These are phyloP conservation scores for Daucus carota DNA, from an alignment of 129 eudicot genomes.

Conservation along the genomic window DH1_v3.0 NC_030389.2:7448001-7448500, in stretches of 20 bases:
- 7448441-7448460: slow-evolving; percentile 48
- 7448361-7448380: background rate
- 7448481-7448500: slow-evolving; percentile 50
- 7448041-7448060: no score
- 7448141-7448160: no score
- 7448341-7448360: no score
- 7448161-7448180: background rate
- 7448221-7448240: background rate
- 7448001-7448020: no score
- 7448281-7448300: background rate
- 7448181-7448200: background rate
- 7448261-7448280: background rate
- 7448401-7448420: slow-evolving; percentile 49
- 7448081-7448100: no score
- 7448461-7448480: slow-evolving; percentile 42
- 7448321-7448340: background rate
- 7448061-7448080: background rate
- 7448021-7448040: no score
- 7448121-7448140: background rate
- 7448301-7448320: background rate
- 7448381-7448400: slow-evolving; percentile 36
- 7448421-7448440: slow-evolving; percentile 60
- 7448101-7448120: no score
- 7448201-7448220: background rate
- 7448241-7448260: background rate